Base-by-base conservation (phyloP, 1,284 basidiomycete genomes). In the Trichosporon faecale region DNA sequence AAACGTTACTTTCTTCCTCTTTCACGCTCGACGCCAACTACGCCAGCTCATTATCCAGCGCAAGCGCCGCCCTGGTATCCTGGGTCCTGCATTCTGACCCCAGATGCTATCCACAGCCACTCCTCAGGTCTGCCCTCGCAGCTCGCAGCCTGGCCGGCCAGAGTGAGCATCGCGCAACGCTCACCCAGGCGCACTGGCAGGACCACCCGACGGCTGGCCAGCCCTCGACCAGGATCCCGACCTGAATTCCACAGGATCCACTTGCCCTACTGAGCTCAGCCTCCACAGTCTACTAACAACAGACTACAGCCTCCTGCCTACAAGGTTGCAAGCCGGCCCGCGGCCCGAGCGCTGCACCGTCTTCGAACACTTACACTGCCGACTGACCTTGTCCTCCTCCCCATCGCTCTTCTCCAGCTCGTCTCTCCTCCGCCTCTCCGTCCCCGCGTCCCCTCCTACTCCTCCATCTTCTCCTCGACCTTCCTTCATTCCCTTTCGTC, bases 331-430 rank as follows among this genome's bases (percentile, higher is more conserved):
- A 25, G 49, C 21, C 49, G 49, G 21, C 49, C 49, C 49, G 49
- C 23, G 49, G 49, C 49, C 49, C 49, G 49, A 52, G 49, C 49
- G 49, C 49, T n/a, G 57, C 57, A 61, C 57, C 25, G 57, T 61
- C 57, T 31, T 31, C 29, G 57, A 61, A 31, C 57, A 61, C 57
- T 31, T 31, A 31, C 23, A 29, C 49, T 57, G 12, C 23, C 25
- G 5, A 57, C 52, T 57, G 21, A 57, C 27, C 57, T 61, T 61
- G 57, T 61, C 27, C 57, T 25, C 16, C 57, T 61, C 57, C 21
- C 29, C 57, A 31, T 31, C 55, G 55, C 57, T 61, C 57, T 61
- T 61, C 57, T 8, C 29, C 37, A 35, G 21, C 18, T 25, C 40
- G 27, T 31, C 27, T 31, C 57, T 61, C 57, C 57, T 61, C 57